Conservation (phyloP, 2,329 filamentous ascomycete genomes). For the Colletotrichum sp. region DNA sequence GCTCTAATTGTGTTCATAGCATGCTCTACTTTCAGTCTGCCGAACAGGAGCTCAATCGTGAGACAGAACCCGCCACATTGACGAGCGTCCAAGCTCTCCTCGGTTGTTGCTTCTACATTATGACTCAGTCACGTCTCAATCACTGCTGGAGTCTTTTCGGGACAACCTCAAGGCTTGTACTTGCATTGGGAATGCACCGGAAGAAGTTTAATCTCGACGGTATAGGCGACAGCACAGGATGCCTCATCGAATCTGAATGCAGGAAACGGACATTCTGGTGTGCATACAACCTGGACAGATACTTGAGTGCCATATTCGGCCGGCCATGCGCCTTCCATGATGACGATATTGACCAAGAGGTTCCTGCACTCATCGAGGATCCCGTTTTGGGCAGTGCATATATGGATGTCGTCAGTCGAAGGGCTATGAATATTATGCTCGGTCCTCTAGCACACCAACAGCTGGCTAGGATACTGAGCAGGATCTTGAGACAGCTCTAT, state of each 20-base stretch:
- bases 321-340: conserved; percentile 66
- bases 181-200: conserved; percentile 43
- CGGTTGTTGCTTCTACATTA: conserved; percentile 46
- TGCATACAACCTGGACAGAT: conserved; percentile 67
- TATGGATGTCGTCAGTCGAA: background rate
- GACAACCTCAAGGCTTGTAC: conserved; percentile 38
- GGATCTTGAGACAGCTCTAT: background rate
- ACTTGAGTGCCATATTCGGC: conserved; percentile 66
- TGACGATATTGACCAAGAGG: conserved; percentile 67
- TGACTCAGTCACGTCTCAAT: conserved; percentile 46
- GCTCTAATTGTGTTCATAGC: background rate
- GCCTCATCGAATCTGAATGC: conserved; percentile 33
- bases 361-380: conserved; percentile 60
- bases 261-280: conserved; percentile 63
- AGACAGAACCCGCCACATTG: conserved; percentile 39
- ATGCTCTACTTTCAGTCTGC: background rate
- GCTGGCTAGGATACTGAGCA: background rate
- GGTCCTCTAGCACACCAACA: conserved; percentile 38
- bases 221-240: conserved; percentile 30
- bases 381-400: conserved; percentile 1
- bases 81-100: conserved; percentile 45
- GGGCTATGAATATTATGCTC: conserved; percentile 23
- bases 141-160: conserved; percentile 52
- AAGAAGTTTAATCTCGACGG: conserved; percentile 12
- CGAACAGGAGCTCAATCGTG: conserved; percentile 36